Evolutionary conservation across 2,329 filamentous ascomycete genomes (phyloP).

Genomic region (Fusarium sp.): DNA sequence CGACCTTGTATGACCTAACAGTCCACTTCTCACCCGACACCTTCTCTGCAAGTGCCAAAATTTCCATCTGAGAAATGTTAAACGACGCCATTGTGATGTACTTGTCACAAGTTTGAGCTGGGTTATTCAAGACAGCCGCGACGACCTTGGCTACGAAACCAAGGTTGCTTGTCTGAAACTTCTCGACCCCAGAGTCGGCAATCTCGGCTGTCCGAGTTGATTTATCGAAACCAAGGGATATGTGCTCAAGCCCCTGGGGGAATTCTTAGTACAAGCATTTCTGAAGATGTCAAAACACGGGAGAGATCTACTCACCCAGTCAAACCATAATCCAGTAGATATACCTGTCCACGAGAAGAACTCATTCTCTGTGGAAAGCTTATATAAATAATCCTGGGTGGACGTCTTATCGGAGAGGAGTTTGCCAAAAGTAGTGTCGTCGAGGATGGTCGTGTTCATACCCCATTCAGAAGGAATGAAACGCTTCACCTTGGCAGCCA

Average conservation of each 20-base stretch:
- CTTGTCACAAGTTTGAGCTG: not conserved
- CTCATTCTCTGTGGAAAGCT: not conserved
- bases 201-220: not conserved
- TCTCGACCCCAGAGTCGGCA: constrained; percentile 11
- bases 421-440: constrained; percentile 1
- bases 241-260: not conserved
- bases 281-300: not conserved
- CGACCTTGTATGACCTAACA: constrained; percentile 9
- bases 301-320: not conserved
- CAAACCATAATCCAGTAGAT: constrained; percentile 2
- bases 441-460: constrained; percentile 14
- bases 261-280: not conserved
- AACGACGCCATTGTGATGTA: constrained; percentile 14
- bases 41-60: not conserved
- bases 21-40: constrained; percentile 7
- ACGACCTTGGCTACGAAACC: constrained; percentile 3
- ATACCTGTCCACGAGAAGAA: constrained; percentile 1
- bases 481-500: constrained; percentile 8
- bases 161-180: constrained; percentile 16
- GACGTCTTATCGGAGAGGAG: constrained; percentile 6
- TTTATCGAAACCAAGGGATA: constrained; percentile 14
- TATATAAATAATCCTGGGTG: not conserved
- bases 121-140: not conserved
- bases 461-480: constrained; percentile 17
- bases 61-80: constrained; percentile 16